phyloP scores from a whole-genome alignment of 768 basidiomycete genomes.

The Paxillus involutus region DNA sequence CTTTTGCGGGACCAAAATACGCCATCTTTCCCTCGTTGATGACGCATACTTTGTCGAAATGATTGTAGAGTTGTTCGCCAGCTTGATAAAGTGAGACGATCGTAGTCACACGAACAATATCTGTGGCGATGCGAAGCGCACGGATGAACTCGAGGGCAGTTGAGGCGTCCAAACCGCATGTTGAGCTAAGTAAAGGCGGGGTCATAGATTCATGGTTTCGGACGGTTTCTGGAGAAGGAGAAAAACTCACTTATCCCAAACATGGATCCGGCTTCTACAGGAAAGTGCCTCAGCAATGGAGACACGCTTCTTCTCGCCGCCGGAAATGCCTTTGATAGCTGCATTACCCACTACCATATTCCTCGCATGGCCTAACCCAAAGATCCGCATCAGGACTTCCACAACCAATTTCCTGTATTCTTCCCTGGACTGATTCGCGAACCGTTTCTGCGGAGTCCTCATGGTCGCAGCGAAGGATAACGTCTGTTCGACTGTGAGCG shows the following conservation, averaged over 20 bases:
- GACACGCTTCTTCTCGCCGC: slow-evolving; percentile 81
- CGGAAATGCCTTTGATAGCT: slow-evolving; percentile 69
- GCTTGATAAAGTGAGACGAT: slow-evolving; percentile 89
- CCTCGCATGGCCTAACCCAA: slow-evolving; percentile 72
- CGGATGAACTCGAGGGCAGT: slow-evolving; percentile 75
- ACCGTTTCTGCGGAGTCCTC: slow-evolving; percentile 39
- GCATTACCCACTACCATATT: slow-evolving; percentile 80
- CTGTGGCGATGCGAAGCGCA: slow-evolving; percentile 63
- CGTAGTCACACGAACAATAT: slow-evolving; percentile 52
- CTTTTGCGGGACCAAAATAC: slow-evolving; percentile 54
- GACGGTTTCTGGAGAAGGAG: neutral
- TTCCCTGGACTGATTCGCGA: slow-evolving; percentile 18
- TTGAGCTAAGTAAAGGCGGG: slow-evolving; percentile 45
- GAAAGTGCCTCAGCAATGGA: slow-evolving; percentile 75
- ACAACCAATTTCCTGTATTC: slow-evolving; percentile 27
- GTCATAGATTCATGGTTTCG: neutral
- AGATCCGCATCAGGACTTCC: slow-evolving; percentile 62
- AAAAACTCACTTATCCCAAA: slow-evolving; percentile 72
- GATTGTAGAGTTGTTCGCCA: slow-evolving; percentile 60
- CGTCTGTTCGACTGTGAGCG: slow-evolving; percentile 47
- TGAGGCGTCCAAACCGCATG: slow-evolving; percentile 63
- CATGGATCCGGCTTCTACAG: slow-evolving; percentile 57
- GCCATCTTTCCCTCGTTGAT: slow-evolving; percentile 55
- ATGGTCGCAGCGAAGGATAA: slow-evolving; percentile 53
- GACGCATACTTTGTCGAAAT: slow-evolving; percentile 71